These are phyloP conservation scores for Sporisorium scitamineum DNA, from an alignment of 1,284 basidiomycete genomes.

Conservation along the genomic window DNA sequence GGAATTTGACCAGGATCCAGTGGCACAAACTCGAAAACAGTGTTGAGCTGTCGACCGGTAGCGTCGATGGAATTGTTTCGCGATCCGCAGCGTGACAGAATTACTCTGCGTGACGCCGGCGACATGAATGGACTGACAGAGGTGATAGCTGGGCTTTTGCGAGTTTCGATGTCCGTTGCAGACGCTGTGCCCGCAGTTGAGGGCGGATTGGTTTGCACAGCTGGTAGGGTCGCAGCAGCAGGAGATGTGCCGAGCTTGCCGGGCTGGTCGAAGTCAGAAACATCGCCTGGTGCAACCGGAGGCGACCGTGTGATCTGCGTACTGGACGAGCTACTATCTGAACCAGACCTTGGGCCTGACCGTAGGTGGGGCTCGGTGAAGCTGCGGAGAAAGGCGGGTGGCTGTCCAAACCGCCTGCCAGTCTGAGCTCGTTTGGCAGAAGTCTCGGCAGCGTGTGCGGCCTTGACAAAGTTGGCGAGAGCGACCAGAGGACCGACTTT, in stretches of 20 bases:
- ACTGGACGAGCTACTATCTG: conserved; percentile 6
- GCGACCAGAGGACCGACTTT: conserved; percentile 63
- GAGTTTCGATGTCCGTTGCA: conserved; percentile 9
- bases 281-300: neutral
- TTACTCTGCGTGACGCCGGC: conserved; percentile 17
- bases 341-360: conserved; percentile 4
- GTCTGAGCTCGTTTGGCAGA: conserved; percentile 22
- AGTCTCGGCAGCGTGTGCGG: conserved; percentile 64
- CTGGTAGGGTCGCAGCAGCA: conserved; percentile 6
- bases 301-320: conserved; percentile 1
- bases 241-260: neutral
- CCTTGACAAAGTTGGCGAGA: conserved; percentile 64
- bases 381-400: conserved; percentile 35
- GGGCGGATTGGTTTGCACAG: neutral
- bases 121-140: conserved; percentile 33
- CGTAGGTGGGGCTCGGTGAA: conserved; percentile 27
- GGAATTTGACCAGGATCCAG: conserved; percentile 42
- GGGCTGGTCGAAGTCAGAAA: neutral
- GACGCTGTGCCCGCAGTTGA: conserved; percentile 1
- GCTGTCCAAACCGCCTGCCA: conserved; percentile 3
- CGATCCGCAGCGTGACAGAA: conserved; percentile 34
- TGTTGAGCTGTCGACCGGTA: conserved; percentile 41
- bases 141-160: conserved; percentile 25
- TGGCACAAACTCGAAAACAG: conserved; percentile 39
- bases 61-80: conserved; percentile 34